Percentiles rank a stretch among this genome's conserved stretches.
These are phyloP conservation scores for Rubroshorea leprosula DNA, from an alignment of 345 rosid species.

Conservation along the genomic window DNA sequence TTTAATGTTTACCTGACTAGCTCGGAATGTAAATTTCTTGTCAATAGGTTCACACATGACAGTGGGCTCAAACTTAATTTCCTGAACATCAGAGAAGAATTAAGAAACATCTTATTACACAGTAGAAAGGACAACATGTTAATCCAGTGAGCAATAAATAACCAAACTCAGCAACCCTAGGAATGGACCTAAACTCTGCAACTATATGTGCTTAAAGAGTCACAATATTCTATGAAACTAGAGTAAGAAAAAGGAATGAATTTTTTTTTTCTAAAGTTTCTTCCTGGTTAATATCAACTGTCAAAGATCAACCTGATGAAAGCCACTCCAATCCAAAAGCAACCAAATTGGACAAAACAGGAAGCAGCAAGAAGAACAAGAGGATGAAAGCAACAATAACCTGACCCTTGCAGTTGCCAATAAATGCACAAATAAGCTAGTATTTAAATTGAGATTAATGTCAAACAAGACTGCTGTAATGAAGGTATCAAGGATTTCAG, in stretches of 20 bases:
- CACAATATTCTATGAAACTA: too few relatives aligned
- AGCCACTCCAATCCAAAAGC: not conserved
- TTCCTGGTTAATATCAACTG: not conserved
- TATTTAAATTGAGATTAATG: not conserved
- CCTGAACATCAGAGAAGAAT: constrained; percentile 38
- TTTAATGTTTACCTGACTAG: constrained; percentile 44
- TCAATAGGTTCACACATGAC: constrained; percentile 67
- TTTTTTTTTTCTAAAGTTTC: too few relatives aligned
- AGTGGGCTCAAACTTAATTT: constrained; percentile 61
- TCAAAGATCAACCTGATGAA: not conserved
- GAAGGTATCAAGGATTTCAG: not conserved
- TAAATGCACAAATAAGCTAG: not conserved
- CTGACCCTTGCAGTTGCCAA: not conserved
- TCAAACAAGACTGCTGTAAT: not conserved
- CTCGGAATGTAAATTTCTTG: constrained; percentile 43
- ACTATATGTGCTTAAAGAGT: too few relatives aligned
- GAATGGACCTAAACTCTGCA: too few relatives aligned
- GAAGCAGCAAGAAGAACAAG: not conserved
- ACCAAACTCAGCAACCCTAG: too few relatives aligned
- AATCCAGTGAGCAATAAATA: not conserved
- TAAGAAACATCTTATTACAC: not conserved
- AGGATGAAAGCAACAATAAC: not conserved
- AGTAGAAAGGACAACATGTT: too few relatives aligned
- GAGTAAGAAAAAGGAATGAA: too few relatives aligned
- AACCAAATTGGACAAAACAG: not conserved